Conservation (phyloP, 1,284 basidiomycete genomes). For the Singerocomus rubriflavus region DNA sequence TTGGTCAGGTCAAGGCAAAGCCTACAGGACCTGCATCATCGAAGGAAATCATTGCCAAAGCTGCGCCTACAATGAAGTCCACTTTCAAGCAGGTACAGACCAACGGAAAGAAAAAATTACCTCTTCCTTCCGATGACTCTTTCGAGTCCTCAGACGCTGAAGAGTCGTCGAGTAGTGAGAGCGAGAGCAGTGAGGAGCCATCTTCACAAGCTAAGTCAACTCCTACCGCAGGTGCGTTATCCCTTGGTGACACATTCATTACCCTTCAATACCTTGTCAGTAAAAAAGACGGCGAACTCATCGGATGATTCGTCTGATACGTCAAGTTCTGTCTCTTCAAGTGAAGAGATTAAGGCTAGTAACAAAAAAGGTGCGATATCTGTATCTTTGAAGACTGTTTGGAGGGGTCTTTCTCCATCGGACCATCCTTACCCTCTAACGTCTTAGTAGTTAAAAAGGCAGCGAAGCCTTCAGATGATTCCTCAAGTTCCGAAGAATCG, state of each 20-base stretch:
- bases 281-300: neutral
- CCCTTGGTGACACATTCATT: neutral
- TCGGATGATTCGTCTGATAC: neutral
- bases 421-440: neutral
- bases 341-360: neutral
- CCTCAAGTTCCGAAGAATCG: slow-evolving; percentile 20
- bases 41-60: slow-evolving; percentile 30
- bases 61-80: slow-evolving; percentile 18
- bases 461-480: slow-evolving; percentile 6
- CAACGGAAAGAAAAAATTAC: neutral
- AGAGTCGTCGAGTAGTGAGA: slow-evolving; percentile 1
- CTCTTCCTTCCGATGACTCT: neutral
- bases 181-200: neutral
- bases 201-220: neutral
- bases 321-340: slow-evolving; percentile 15
- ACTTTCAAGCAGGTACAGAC: neutral
- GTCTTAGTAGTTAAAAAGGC: neutral
- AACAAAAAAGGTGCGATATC: neutral
- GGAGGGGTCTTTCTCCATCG: neutral
- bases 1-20: slow-evolving; percentile 11
- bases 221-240: slow-evolving; percentile 1
- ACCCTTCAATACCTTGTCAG: neutral
- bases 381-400: neutral
- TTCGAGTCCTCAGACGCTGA: slow-evolving; percentile 2
- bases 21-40: slow-evolving; percentile 10